A percentile compares a stretch with the other conserved stretches of the same genome.
Conservation (phyloP, 257 asterid species). For the Solanum ossicruentum region DNA sequence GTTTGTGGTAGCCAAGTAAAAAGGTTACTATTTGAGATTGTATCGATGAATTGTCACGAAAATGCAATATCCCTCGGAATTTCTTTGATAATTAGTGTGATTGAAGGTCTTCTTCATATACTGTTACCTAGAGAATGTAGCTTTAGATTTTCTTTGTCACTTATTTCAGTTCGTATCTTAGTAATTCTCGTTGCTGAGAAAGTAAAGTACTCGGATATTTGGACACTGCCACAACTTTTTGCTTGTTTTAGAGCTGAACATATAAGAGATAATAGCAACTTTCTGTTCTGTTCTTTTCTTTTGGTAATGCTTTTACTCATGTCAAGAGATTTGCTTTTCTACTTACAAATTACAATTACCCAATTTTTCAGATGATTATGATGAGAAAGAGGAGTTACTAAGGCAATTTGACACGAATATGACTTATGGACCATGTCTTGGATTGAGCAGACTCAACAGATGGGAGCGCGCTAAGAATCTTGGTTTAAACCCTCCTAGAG, state of each 20-base stretch:
- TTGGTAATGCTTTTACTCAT: background rate
- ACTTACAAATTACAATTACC: background rate
- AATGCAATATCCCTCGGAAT: background rate
- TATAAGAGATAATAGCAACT: background rate
- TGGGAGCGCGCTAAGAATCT: conserved; percentile 14
- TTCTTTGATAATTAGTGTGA: background rate
- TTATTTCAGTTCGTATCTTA: background rate
- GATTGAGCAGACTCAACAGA: conserved; percentile 11
- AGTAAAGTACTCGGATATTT: background rate
- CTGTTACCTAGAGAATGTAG: background rate
- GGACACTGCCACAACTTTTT: background rate
- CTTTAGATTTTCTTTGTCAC: background rate
- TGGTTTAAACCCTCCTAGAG: conserved; percentile 15
- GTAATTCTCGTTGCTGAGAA: background rate
- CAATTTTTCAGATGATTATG: conserved; percentile 1
- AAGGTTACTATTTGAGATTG: background rate
- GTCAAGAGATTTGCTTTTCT: background rate
- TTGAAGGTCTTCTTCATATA: background rate
- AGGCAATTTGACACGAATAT: conserved; percentile 18
- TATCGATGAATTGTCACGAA: background rate
- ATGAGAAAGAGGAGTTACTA: background rate
- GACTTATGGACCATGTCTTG: conserved; percentile 16
- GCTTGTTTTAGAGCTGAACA: background rate
- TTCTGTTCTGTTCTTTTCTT: background rate
- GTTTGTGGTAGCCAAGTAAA: background rate